These are phyloP conservation scores for Gryganskiella cystojenkinii DNA, from an alignment of 192 early-diverging fungal species.

Conservation along the genomic window DNA sequence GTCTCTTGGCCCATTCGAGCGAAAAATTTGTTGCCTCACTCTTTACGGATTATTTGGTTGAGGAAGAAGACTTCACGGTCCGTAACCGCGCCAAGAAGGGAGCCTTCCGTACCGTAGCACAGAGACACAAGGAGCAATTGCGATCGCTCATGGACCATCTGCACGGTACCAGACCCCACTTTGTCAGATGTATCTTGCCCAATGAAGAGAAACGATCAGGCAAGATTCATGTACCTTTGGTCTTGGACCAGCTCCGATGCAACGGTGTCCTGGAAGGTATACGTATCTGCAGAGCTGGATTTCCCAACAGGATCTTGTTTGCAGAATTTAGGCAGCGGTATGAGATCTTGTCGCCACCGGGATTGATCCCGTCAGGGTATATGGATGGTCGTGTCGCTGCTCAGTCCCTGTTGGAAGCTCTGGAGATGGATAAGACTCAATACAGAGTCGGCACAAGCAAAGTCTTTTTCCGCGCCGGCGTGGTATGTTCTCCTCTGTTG, in stretches of 20 bases:
- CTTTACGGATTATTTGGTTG: conserved; percentile 84
- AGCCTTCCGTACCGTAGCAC: conserved; percentile 93
- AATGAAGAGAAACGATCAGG: conserved; percentile 92
- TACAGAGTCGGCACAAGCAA: conserved; percentile 94
- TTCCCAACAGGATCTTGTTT: conserved; percentile 93
- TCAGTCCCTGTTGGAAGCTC: conserved; percentile 77
- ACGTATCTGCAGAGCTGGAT: conserved; percentile 94
- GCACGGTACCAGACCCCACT: conserved; percentile 93
- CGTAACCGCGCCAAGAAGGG: conserved; percentile 76
- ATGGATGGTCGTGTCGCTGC: conserved; percentile 92
- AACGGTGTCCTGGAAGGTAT: conserved; percentile 99
- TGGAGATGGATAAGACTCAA: conserved; percentile 82
- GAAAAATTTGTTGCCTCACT: conserved; percentile 83
- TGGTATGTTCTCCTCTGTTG: conserved; percentile 55
- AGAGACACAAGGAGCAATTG: conserved; percentile 95
- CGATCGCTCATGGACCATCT: conserved; percentile 89
- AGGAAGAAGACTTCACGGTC: conserved; percentile 59
- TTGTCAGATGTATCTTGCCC: conserved; percentile 98
- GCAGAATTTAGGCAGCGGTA: conserved; percentile 95
- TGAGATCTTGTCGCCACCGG: conserved; percentile 86
- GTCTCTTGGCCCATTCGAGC: conserved; percentile 83
- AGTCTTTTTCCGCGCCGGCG: conserved; percentile 96
- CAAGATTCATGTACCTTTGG: conserved; percentile 83
- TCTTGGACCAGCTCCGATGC: conserved; percentile 94
- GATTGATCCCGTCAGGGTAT: conserved; percentile 82